Base-by-base conservation (phyloP, 257 asterid species). In the Solanum tarapatanum region DNA sequence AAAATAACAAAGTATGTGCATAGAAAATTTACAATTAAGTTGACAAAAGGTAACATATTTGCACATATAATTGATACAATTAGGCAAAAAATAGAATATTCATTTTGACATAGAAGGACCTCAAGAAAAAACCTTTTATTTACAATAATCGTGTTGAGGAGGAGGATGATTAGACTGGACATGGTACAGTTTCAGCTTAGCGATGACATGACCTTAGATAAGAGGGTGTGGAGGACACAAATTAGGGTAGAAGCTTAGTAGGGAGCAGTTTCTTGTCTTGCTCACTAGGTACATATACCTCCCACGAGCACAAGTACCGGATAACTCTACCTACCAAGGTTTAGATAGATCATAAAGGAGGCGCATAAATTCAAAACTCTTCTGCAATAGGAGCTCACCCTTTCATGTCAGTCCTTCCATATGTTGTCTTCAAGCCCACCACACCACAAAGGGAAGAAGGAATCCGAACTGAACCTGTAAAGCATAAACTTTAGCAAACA, bases 371-470 rank as follows among this genome's bases (percentile, higher is more conserved):
- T 41, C 10, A 41, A 12, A 41, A 77, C 84, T 77, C 58, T 21
- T 4, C 13, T 2, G 21, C 6, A 24, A 32, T 17, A 86, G 70
- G 72, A 89, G 87, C 93, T 91, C 90, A 96, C 99, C 99, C 99
- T 87, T 55, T 86, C 91, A 96, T 93, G 91, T 87, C 93, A n/a
- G 98, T 96, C 88, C 99, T 93, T 87, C 96, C 98, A 69, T 93
- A 94, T 83, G 99, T 97, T 70, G 98, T 90, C 88, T 97, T 97
- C 92, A 97, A 91, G 85, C 99, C 99, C 90, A 96, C 99, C 33
- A 93, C 93, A 84, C 99, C 99, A 90, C 99, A 96, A 76, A 97
- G 92, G 83, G 99, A 96, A 89, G 98, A 95, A 68, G 99, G 99
- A 88, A 97, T 93, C 84, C 99, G 97, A 76, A 97, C 88, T 19